These are phyloP conservation scores for Talaromyces wortmannii DNA, from an alignment of 495 filamentous ascomycete genomes.

Conservation along the genomic window DNA sequence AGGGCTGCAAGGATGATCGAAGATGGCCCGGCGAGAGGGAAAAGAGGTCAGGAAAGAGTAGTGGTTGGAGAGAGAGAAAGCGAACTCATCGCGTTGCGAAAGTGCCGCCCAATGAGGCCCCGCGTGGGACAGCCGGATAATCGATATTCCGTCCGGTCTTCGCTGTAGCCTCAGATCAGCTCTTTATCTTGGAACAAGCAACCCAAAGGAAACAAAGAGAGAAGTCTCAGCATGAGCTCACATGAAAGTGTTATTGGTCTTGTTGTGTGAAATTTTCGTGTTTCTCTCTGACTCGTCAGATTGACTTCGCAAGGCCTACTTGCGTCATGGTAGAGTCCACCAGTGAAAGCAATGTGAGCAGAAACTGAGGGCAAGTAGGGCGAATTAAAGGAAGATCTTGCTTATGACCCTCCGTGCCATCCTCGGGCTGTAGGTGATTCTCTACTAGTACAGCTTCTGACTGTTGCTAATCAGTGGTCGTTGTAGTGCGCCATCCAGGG, in stretches of 20 bases:
- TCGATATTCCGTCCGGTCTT: constrained; percentile 29
- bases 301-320: not conserved
- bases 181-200: not conserved
- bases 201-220: too few relatives aligned
- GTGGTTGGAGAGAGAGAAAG: constrained; percentile 4
- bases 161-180: constrained; percentile 2
- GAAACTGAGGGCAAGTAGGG: constrained; percentile 18
- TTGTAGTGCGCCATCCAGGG: constrained; percentile 83
- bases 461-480: constrained; percentile 5
- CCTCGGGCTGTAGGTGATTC: constrained; percentile 67
- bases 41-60: not conserved
- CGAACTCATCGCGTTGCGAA: constrained; percentile 18
- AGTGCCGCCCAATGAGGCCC: constrained; percentile 17
- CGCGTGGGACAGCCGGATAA: constrained; percentile 29
- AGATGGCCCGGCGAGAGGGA: not conserved
- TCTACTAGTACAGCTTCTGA: not conserved
- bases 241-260: too few relatives aligned
- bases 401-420: constrained; percentile 76
- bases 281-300: too few relatives aligned
- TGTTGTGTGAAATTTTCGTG: too few relatives aligned
- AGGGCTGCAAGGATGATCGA: not conserved
- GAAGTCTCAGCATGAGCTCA: too few relatives aligned
- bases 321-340: constrained; percentile 38
- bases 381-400: constrained; percentile 61
- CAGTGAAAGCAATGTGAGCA: not conserved